These are phyloP conservation scores for Curvularia hawaiiensis DNA, from an alignment of 2,329 filamentous ascomycete species.

Conservation along the genomic window DNA sequence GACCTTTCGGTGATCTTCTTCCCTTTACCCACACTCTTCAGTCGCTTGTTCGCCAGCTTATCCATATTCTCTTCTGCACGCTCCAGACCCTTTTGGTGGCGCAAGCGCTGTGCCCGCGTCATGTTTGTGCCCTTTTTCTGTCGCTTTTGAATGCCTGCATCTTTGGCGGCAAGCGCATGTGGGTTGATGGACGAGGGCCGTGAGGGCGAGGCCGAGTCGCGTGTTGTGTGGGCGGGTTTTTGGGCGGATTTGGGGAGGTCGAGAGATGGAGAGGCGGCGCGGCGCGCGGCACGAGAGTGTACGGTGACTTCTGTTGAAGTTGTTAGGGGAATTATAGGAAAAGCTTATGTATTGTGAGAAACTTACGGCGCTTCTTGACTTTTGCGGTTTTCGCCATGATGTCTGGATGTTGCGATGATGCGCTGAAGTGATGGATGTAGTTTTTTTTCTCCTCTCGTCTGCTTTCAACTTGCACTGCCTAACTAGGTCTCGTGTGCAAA, in stretches of 20 bases:
- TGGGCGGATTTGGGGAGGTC: slow-evolving; percentile 75
- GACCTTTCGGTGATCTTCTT: slow-evolving; percentile 56
- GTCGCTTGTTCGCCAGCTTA: slow-evolving; percentile 61
- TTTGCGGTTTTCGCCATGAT: slow-evolving; percentile 55
- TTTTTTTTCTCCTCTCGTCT: neutral
- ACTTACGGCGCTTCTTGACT: slow-evolving; percentile 51
- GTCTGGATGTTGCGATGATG: neutral
- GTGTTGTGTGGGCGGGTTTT: slow-evolving; percentile 44
- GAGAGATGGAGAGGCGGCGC: slow-evolving; percentile 72
- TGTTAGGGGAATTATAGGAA: slow-evolving; percentile 16
- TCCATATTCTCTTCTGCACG: slow-evolving; percentile 60
- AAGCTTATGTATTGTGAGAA: neutral
- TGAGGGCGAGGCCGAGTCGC: slow-evolving; percentile 34
- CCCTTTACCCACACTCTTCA: slow-evolving; percentile 56
- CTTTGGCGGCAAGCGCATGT: slow-evolving; percentile 71
- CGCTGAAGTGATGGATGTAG: neutral
- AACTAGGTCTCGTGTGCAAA: neutral
- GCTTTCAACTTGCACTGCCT: neutral
- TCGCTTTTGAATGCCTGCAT: slow-evolving; percentile 76
- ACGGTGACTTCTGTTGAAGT: slow-evolving; percentile 61
- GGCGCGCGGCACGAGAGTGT: slow-evolving; percentile 76
- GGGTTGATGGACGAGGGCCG: slow-evolving; percentile 35
- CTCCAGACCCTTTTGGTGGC: slow-evolving; percentile 55
- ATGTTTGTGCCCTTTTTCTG: slow-evolving; percentile 51
- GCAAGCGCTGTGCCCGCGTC: slow-evolving; percentile 58